Evolutionary conservation across 2,329 filamentous ascomycete genomes (phyloP), one percentile per base, ranked within the genome.

Genomic region (Hypoxylon sp.): DNA sequence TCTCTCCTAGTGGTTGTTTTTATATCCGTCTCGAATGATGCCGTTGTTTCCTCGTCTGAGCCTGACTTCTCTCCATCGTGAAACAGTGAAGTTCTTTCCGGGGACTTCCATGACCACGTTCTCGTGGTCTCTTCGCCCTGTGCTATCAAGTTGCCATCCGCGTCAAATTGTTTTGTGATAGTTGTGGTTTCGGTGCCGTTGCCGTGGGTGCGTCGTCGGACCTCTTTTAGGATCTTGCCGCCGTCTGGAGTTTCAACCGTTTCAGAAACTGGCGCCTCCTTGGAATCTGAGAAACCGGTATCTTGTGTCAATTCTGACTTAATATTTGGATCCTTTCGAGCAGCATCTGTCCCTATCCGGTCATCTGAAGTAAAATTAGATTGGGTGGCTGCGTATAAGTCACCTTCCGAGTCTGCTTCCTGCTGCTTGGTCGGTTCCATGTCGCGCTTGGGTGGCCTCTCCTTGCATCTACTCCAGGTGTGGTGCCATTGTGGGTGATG

Each of bases 71-170:
- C 47, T 3, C 32, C 21, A 7, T 46, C 32, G 5, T 29, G 19
- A n/a, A 6, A 41, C 16, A 2, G 14, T n/a, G 61, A 48, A 39
- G 30, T 43, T 5, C 2, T 25, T 6, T 32, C 23, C 14, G 69
- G 66, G 9, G 57, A 21, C 11, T 45, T 47, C 8, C 52, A 55
- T 0, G 69, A 72, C 70, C 70, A 72, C 12, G 63, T 59, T 25
- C 63, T 61, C 48, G 65, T 66, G 7, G 53, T 66, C 48, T 61
- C 32, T 66, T 67, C 48, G 3, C 43, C 41, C 25, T 34, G 54
- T 8, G 57, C 30, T 61, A 70, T 19, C 6, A 75, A 48, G 12
- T 72, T 71, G 23, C 73, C 74, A n/a, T 69, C 27, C 3, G 68
- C 54, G 34, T 75, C 68, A 41, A 59, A 74, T 4, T 41, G 58